phyloP scores from a whole-genome alignment of 225 moss, liverwort and hornwort genomes.

The Marchantia polymorpha region DNA sequence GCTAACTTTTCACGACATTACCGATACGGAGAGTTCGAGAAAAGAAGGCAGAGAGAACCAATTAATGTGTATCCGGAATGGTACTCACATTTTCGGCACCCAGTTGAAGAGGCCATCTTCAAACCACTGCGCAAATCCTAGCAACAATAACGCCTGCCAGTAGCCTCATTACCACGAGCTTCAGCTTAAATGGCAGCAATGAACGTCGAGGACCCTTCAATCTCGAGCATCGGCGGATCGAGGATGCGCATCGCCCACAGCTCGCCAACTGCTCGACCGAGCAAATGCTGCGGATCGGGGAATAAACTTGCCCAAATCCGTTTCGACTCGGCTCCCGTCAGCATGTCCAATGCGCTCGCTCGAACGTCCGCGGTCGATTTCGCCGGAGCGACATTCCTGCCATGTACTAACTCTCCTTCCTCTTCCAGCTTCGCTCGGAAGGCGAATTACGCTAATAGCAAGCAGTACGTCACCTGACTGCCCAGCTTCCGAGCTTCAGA shows the following conservation, averaged over 20 bases:
- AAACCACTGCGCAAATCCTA: background rate
- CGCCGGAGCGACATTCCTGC: too few species aligned
- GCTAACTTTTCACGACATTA: background rate
- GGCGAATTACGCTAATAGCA: too few species aligned
- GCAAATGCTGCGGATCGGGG: background rate
- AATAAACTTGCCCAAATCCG: background rate
- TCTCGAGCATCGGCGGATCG: background rate
- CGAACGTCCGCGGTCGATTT: too few species aligned
- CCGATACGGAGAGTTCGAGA: background rate
- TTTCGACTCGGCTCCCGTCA: background rate
- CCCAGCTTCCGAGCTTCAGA: too few species aligned
- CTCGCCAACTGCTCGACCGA: background rate
- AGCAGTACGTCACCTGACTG: too few species aligned
- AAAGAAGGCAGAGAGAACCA: too few species aligned
- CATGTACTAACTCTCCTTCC: too few species aligned
- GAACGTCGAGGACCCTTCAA: background rate
- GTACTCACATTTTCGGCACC: background rate
- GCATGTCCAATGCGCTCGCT: background rate
- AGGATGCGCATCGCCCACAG: background rate
- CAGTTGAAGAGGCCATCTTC: background rate
- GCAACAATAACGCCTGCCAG: background rate
- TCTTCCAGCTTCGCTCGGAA: too few species aligned
- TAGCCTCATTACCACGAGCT: background rate
- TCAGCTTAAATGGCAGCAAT: background rate
- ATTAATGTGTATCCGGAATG: too few species aligned